Conservation (phyloP, 177 flowering plant species). For the Telopea speciosissima region DNA sequence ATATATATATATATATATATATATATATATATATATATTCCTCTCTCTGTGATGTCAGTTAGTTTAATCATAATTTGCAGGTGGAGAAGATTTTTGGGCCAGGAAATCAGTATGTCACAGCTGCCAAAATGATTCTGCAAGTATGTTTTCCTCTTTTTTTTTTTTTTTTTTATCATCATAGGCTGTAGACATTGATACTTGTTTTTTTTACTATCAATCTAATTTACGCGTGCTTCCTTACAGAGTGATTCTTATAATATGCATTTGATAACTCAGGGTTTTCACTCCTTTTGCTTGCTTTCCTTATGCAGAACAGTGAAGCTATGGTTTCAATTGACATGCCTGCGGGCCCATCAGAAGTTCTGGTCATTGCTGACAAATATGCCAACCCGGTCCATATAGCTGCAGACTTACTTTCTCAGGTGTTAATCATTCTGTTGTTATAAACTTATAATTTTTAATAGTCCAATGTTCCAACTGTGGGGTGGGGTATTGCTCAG, state of each 20-base stretch:
- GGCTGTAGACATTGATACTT: not conserved
- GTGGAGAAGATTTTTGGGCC: conserved; percentile 97
- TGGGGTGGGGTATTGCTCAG: not conserved
- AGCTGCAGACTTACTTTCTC: conserved; percentile 93
- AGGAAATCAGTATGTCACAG: conserved; percentile 97
- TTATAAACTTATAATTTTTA: not conserved
- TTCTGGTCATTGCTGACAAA: conserved; percentile 87
- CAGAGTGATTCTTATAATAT: not conserved
- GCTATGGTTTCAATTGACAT: conserved; percentile 98
- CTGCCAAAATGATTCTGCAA: conserved; percentile 99
- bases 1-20: no score
- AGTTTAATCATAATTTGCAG: conserved; percentile 27
- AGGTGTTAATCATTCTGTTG: conserved; percentile 35
- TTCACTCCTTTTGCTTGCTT: conserved; percentile 3
- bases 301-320: conserved; percentile 80
- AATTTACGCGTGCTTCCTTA: not conserved
- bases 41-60: not conserved
- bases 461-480: not conserved
- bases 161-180: no score
- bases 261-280: not conserved
- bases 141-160: conserved; percentile 29
- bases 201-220: no score
- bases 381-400: conserved; percentile 83
- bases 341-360: conserved; percentile 99
- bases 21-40: no score